These are phyloP conservation scores for Obba rivulosa DNA, from an alignment of 768 basidiomycete genomes.

Conservation along the genomic window DNA sequence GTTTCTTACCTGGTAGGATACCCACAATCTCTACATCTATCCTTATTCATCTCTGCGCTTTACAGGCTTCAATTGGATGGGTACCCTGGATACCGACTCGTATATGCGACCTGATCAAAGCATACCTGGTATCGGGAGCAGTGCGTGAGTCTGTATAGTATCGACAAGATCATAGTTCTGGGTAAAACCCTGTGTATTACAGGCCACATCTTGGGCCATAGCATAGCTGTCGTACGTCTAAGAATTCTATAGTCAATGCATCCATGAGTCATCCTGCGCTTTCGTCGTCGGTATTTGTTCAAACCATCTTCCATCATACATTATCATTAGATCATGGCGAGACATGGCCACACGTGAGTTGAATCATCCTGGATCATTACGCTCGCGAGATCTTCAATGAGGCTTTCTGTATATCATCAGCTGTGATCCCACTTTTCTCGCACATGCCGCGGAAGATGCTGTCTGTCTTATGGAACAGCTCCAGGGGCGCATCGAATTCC, in stretches of 20 bases:
- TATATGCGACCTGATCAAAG: neutral
- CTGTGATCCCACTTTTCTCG: conserved; percentile 44
- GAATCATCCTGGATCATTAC: neutral
- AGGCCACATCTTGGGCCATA: too few species aligned
- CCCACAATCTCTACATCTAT: neutral
- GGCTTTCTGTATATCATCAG: conserved; percentile 38
- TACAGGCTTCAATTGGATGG: conserved; percentile 21
- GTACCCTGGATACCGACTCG: conserved; percentile 5
- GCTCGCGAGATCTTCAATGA: conserved; percentile 4
- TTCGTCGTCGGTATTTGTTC: neutral
- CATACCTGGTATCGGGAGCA: neutral
- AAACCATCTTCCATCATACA: neutral
- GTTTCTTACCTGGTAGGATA: conserved; percentile 45
- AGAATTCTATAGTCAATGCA: neutral
- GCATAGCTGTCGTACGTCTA: neutral
- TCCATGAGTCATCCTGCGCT: neutral
- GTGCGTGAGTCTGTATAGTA: neutral
- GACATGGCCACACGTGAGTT: neutral
- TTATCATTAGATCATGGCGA: neutral
- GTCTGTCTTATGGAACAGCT: conserved; percentile 35
- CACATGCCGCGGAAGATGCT: conserved; percentile 64
- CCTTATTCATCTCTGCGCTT: neutral
- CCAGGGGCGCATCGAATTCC: conserved; percentile 49
- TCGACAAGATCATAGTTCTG: too few species aligned
- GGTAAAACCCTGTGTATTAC: too few species aligned